These are phyloP conservation scores for Nemania sp. DNA, from an alignment of 2,329 filamentous ascomycete species.

Conservation along the genomic window DNA sequence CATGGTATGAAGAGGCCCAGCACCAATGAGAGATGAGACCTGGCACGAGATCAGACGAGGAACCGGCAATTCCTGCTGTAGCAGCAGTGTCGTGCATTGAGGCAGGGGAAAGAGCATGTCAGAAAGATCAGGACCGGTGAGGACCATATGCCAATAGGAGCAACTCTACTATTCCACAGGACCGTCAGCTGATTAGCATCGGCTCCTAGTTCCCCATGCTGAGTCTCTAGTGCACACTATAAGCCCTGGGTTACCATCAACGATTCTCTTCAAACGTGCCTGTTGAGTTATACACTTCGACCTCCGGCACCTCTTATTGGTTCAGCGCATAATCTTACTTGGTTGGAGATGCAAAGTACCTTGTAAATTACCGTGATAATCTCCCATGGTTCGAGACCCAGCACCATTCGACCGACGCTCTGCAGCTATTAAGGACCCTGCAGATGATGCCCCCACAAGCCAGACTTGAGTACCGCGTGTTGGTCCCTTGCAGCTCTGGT, in stretches of 20 bases:
- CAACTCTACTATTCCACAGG: slow-evolving; percentile 12
- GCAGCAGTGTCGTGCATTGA: slow-evolving; percentile 21
- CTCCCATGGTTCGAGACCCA: background rate
- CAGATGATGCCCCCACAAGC: background rate
- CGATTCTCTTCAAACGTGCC: background rate
- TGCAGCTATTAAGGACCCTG: background rate
- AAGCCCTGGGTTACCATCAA: background rate
- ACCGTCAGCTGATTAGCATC: slow-evolving; percentile 19
- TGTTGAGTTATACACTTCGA: background rate
- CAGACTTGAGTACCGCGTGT: background rate
- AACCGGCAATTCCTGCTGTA: slow-evolving; percentile 16
- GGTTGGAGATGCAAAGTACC: too few species aligned
- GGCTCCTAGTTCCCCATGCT: slow-evolving; percentile 7
- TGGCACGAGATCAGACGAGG: slow-evolving; percentile 13
- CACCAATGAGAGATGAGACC: slow-evolving; percentile 13
- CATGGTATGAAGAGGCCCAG: background rate
- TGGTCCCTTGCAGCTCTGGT: slow-evolving; percentile 15
- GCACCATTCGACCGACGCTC: background rate
- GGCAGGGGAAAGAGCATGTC: slow-evolving; percentile 17
- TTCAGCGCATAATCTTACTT: background rate
- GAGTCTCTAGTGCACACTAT: too few species aligned
- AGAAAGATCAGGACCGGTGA: slow-evolving; percentile 20
- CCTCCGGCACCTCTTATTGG: background rate
- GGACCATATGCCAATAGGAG: slow-evolving; percentile 21
- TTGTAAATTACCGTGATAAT: too few species aligned